These are phyloP conservation scores for Silene latifolia DNA, from an alignment of 148 eudicot genomes.

Conservation along the genomic window DNA sequence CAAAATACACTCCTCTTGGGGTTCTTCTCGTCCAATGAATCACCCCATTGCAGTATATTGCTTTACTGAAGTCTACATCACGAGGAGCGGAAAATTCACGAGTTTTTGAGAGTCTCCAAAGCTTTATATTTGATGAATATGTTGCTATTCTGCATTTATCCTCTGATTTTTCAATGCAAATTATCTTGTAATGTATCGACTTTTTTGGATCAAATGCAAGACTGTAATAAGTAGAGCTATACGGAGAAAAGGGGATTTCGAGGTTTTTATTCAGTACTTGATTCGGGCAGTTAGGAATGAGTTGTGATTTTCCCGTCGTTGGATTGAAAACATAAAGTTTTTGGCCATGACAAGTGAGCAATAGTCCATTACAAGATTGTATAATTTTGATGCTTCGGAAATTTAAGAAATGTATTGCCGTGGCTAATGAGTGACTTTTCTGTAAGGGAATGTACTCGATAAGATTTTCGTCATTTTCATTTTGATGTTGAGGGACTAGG, in stretches of 20 bases:
- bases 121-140: conserved; percentile 13
- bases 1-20: conserved; percentile 6
- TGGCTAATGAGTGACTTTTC: neutral
- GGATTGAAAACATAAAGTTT: conserved; percentile 23
- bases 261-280: neutral
- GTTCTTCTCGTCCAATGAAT: conserved; percentile 25
- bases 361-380: conserved; percentile 24
- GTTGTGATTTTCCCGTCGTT: conserved; percentile 5
- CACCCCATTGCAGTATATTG: conserved; percentile 16
- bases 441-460: conserved; percentile 13
- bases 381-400: conserved; percentile 8
- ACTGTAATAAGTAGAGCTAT: conserved; percentile 8
- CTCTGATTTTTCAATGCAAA: conserved; percentile 5
- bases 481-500: conserved; percentile 9
- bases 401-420: neutral
- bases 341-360: conserved; percentile 1
- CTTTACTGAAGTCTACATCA: conserved; percentile 19
- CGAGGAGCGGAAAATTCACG: conserved; percentile 13
- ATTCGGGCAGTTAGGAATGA: conserved; percentile 18
- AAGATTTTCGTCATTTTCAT: neutral
- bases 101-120: conserved; percentile 13
- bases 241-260: neutral
- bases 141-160: conserved; percentile 4
- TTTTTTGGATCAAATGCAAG: conserved; percentile 18
- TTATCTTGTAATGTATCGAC: conserved; percentile 20